Evolutionary conservation across 2,329 filamentous ascomycete species (phyloP), one percentile per base, ranked within the genome.

Genomic region (Triangularia setosa): DNA sequence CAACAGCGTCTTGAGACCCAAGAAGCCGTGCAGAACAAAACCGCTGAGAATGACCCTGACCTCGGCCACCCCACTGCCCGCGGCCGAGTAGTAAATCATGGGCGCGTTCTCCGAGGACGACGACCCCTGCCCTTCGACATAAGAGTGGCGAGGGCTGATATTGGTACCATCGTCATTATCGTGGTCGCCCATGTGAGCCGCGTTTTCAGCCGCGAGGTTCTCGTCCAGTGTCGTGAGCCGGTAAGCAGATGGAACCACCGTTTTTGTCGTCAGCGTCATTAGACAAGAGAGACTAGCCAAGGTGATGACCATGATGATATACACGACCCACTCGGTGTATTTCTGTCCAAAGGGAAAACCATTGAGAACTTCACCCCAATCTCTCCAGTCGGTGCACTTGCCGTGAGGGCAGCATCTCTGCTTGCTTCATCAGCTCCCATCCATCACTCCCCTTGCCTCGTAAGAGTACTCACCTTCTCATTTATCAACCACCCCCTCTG

Each of bases 21-120:
- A 84, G 74, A 98, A 98, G 1, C 95, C 94, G 80, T 98, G 95
- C 62, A 99, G 81, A 62, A 99, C 94, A 73, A 98, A 99, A 5
- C 95, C 95, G 72, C 93, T 97, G n/a, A 98, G 85, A 64, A 98
- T 98, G 65, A 98, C 95, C 69, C 95, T 93, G 63, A 98, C 94
- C 79, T 99, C 95, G 6, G 95, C 95, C 12, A 99, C 95, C 71
- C 95, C 95, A 77, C 93, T 97, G 58, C 95, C 95, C 52, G 94
- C 94, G 64, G 94, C 95, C 7, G 95, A 93, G 76, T 97, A 99
- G 77, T 97, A 99, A 4, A 94, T 85, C 89, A 96, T 96, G 0
- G 92, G 90, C 2, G 89, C 84, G 0, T 80, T 76, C 1, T 63
- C 58, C 30, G 9, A 9, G 0, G 73, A 72, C 24, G 40, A 48